Evolutionary conservation across 2,329 filamentous ascomycete genomes (phyloP), one percentile per base, ranked within the genome.

Genomic region (Cercospora canescens): DNA sequence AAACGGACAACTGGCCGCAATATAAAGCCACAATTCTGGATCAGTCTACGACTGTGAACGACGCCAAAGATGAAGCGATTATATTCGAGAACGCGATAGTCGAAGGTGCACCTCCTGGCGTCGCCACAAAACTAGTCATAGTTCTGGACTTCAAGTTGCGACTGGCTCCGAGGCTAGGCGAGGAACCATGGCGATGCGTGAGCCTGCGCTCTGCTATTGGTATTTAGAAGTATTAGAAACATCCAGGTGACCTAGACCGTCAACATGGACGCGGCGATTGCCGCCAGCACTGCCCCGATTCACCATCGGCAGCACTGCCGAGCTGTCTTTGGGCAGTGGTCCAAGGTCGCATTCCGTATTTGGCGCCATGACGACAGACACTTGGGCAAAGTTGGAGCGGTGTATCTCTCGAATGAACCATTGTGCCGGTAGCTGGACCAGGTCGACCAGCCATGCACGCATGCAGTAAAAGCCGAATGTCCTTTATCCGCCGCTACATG

Each of bases 31-130:
- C 59, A 6, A 50, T 62, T n/a, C 45, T 55, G 18, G 60, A 62
- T 32, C 60, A 54, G 45, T 37, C 30, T 6, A 55, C 48, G 4
- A 62, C 32, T 16, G 32, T 62, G 45, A 54, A 55, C 34, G 21
- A 52, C 14, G 41, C 34, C 18, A 54, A 30, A 30, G 45, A 62
- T 45, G 48, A 62, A 30, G 65, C 61, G 3, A 32, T 57, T 34
- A 48, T 67, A 21, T 67, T 63, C 21, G 60, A 45, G 14, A 64
- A 67, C n/a, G 57, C 55, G 37, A 48, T 56, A 14, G 50, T 64
- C 16, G 62, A 50, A 28, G 60, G 60, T 11, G 61, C 52, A 26
- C 54, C 55, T 28, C 57, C 41, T 6, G 61, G 61, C 14, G 57
- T 67, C 12, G 39, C 57, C 16, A 58, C 45, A 30, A 48, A 58